Base-by-base conservation (phyloP, 345 rosid species). In the Acer yangbiense region DNA sequence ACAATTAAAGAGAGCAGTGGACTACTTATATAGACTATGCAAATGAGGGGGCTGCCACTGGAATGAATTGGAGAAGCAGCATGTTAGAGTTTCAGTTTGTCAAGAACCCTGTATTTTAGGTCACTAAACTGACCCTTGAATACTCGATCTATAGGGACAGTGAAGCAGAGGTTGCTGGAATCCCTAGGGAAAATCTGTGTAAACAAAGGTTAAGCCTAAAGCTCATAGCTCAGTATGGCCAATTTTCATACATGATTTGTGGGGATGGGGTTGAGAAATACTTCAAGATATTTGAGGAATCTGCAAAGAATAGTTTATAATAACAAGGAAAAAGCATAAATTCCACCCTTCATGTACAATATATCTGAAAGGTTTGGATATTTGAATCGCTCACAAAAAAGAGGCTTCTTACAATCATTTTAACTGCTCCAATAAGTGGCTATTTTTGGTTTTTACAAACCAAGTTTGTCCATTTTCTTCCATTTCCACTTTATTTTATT, bases 281-380 rank as follows among this genome's bases (percentile, higher is more conserved):
- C 23, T 58, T 63, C 35, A 62, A 20, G 39, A 61, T 71, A 29
- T 55, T 71, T 29, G 64, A 71, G 64, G 48, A 57, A 44, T 43
- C 61, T 25, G 32, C 9, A 12, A 43, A 50, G 17, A 32, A 32
- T 54, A 17, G 25, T 27, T 23, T 27, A n/a, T 25, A 21, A 6
- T 23, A 13, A 39, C 48, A 18, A 50, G 3, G 35, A 35, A 72
- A 21, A 20, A 13, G 66, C 66, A 72, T 20, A 35, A 29, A 50
- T 63, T 18, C 48, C n/a, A 71, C 16, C 23, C 11, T 13, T 72
- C 18, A 0, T n/a, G 35, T 58, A 29, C 32, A 61, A 12, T 44
- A 61, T 67, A 9, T 41, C 20, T 27, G n/a, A 44, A 18, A 44
- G 20, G 9, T 17, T 60, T 23, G 7, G 46, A 10, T 58, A 44